These are phyloP conservation scores for Trichophyton simii DNA, from an alignment of 2,329 filamentous ascomycete genomes.

Conservation along the genomic window DNA sequence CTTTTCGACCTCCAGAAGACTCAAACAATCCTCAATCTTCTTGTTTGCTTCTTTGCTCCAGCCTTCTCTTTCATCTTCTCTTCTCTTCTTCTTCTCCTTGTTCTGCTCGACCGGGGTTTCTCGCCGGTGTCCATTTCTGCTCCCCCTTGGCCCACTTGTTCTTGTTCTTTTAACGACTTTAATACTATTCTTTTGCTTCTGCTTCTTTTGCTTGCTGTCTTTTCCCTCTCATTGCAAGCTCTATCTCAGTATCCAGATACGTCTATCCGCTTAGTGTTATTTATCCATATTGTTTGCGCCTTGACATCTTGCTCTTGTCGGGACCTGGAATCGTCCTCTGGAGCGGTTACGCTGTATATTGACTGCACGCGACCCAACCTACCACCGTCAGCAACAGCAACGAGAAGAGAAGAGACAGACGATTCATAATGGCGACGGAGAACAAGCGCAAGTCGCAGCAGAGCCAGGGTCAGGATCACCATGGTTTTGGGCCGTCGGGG, in stretches of 20 bases:
- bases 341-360: too few relatives aligned
- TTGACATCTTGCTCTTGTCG: neutral
- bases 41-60: too few relatives aligned
- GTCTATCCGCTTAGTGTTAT: neutral
- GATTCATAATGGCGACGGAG: conserved; percentile 33
- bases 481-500: conserved; percentile 29
- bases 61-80: neutral
- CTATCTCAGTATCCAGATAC: neutral
- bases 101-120: neutral
- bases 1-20: neutral
- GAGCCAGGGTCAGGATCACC: conserved; percentile 35
- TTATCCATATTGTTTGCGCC: neutral
- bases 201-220: neutral
- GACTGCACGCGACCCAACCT: neutral
- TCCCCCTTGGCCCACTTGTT: conserved; percentile 4
- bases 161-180: conserved; percentile 7
- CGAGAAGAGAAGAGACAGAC: neutral
- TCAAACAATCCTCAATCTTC: too few relatives aligned
- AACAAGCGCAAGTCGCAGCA: conserved; percentile 44
- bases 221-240: neutral
- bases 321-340: neutral
- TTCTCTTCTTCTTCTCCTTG: conserved; percentile 3
- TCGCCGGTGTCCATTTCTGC: conserved; percentile 2
- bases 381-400: too few relatives aligned
- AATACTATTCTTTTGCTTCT: neutral